These are phyloP conservation scores for Lodderomyces pseudojiufengensis DNA, from an alignment of 1,139 yeast species.

Conservation along the genomic window DNA sequence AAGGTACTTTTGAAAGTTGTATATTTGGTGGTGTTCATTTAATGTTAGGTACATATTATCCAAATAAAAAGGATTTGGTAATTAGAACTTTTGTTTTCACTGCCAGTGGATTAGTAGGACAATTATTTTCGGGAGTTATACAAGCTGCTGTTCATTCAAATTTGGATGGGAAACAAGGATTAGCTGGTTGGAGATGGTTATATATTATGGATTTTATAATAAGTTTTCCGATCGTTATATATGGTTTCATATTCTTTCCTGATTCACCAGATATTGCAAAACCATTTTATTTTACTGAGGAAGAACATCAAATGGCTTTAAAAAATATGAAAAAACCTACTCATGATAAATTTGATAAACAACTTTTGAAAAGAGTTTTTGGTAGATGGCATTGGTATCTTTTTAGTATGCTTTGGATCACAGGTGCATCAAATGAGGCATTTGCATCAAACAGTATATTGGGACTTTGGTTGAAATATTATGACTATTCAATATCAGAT, in stretches of 20 bases:
- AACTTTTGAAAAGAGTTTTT: conserved; percentile 43
- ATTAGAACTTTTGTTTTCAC: conserved; percentile 46
- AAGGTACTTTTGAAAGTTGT: conserved; percentile 52
- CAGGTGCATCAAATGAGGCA: conserved; percentile 61
- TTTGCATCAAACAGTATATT: conserved; percentile 50
- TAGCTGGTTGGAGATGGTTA: conserved; percentile 67
- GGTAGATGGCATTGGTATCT: conserved; percentile 61
- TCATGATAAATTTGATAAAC: conserved; percentile 37
- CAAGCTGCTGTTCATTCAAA: conserved; percentile 39
- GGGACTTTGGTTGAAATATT: conserved; percentile 47
- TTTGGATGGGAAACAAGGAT: conserved; percentile 36
- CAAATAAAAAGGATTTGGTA: neutral
- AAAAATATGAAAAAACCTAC: conserved; percentile 32
- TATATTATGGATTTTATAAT: conserved; percentile 71
- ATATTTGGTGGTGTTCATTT: conserved; percentile 54
- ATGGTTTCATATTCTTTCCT: conserved; percentile 55
- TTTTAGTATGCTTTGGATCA: conserved; percentile 51
- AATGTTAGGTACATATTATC: conserved; percentile 20
- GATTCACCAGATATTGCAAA: conserved; percentile 51
- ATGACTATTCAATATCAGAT: conserved; percentile 40
- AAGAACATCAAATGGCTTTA: conserved; percentile 29
- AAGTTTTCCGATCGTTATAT: conserved; percentile 54
- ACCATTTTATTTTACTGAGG: conserved; percentile 31
- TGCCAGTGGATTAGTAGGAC: conserved; percentile 63
- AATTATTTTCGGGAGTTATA: conserved; percentile 79